Base-by-base conservation (phyloP, 1,284 basidiomycete genomes). In the Microbotryomycetes sp. region DNA sequence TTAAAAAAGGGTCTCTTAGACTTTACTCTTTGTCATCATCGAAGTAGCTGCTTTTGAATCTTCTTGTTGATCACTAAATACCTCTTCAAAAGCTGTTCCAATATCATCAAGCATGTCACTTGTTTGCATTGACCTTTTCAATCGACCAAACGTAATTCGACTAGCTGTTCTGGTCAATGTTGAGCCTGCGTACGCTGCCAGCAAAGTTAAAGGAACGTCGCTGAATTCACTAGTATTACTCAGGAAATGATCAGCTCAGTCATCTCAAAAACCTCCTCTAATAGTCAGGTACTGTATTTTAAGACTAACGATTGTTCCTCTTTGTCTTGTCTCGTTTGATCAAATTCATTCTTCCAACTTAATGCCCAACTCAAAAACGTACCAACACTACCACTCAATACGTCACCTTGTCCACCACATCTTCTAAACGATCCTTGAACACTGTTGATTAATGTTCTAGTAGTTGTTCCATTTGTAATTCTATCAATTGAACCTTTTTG, bases 351-450 rank as follows among this genome's bases (percentile, higher is more conserved):
- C 71, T 91, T 88, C 75, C 89, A 97, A 71, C 89, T 91, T 74
- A 88, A 88, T 3, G 88, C 90, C 93, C 94, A 98, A 1, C 92
- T 92, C 63, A 97, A 80, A 74, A 96, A 84, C 0, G 91, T 84
- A 0, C 92, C 93, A 6, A 92, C 86, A 45, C 82, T 82, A 5
- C 94, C 94, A 68, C 86, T 88, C 56, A 98, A 76, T 51, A 98
- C 85, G 76, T 98, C 94, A 0, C 94, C 94, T 46, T 69, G 69
- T 0, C 71, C 71, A 23, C 94, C 94, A 70, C 92, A 93, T 56
- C 94, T 81, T 78, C 96, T 96, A 67, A 92, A 74, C 1, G 92
- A 91, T 3, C 94, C 94, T 58, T 83, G 78, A 0, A 81, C 77
- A 65, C 88, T 85, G 30, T 88, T 83, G 62, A 81, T 80, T 14